phyloP scores from a whole-genome alignment of 768 basidiomycete species.

The Nevesoporus exiguus region DNA sequence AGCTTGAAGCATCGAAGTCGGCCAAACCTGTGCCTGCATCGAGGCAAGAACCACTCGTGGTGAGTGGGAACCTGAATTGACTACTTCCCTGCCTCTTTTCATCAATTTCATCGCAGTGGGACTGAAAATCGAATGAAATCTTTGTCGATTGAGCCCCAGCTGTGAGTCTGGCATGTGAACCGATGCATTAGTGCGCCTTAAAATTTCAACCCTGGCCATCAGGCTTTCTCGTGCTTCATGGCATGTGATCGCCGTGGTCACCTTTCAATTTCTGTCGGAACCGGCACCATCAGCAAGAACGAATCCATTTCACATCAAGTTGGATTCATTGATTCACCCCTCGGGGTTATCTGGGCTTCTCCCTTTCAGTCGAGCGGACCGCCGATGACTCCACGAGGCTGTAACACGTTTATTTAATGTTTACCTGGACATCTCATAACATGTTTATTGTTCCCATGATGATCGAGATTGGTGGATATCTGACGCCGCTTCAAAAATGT shows the following conservation, averaged over 20 bases:
- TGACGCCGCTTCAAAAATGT: slow-evolving; percentile 8
- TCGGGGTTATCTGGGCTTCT: slow-evolving; percentile 29
- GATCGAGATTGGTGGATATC: slow-evolving; percentile 24
- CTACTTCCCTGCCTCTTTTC: slow-evolving; percentile 24
- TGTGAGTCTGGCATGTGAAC: slow-evolving; percentile 25
- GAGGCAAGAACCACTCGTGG: slow-evolving; percentile 42
- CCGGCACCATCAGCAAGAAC: slow-evolving; percentile 26
- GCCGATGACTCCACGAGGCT: slow-evolving; percentile 29
- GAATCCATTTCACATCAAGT: slow-evolving; percentile 21
- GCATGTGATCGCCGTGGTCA: slow-evolving; percentile 30
- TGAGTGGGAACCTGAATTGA: slow-evolving; percentile 31
- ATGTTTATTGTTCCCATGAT: slow-evolving; percentile 24
- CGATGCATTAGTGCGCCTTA: slow-evolving; percentile 12
- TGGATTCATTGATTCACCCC: slow-evolving; percentile 29
- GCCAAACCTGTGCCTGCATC: slow-evolving; percentile 36
- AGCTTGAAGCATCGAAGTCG: slow-evolving; percentile 39
- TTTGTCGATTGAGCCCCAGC: slow-evolving; percentile 18
- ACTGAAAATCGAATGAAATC: slow-evolving; percentile 30
- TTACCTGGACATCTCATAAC: slow-evolving; percentile 19
- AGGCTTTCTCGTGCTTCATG: slow-evolving; percentile 35
- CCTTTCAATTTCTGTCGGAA: slow-evolving; percentile 32
- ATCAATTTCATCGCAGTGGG: slow-evolving; percentile 39
- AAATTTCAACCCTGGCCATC: slow-evolving; percentile 27
- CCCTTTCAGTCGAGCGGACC: slow-evolving; percentile 19
- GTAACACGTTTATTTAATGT: slow-evolving; percentile 33